Percentiles rank a stretch among this genome's conserved stretches.
Conservation (phyloP, 495 filamentous ascomycete genomes). For the Penicillium turbatum region DNA sequence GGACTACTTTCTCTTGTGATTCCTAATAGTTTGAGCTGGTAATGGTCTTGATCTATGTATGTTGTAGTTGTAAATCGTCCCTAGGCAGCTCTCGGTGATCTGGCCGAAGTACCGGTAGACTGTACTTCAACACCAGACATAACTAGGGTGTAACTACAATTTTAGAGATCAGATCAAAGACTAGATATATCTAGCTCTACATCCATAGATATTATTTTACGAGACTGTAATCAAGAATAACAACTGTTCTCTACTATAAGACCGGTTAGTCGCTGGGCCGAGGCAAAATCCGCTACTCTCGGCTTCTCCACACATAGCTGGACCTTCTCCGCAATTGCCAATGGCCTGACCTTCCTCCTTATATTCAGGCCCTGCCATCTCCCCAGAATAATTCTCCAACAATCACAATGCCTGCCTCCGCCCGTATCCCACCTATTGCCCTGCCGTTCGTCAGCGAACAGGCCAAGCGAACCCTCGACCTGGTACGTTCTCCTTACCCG, state of each 20-base stretch:
- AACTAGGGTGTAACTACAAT: too few relatives aligned
- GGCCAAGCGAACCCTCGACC: slow-evolving; percentile 68
- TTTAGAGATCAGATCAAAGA: too few relatives aligned
- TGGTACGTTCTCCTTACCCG: slow-evolving; percentile 37
- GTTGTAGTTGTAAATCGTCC: too few relatives aligned
- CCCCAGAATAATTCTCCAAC: not conserved
- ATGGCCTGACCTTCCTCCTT: slow-evolving; percentile 14
- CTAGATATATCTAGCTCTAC: too few relatives aligned
- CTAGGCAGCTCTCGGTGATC: slow-evolving; percentile 8
- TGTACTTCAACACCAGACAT: not conserved
- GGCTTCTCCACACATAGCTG: slow-evolving; percentile 25
- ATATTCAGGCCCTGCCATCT: slow-evolving; percentile 15
- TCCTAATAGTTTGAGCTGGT: too few relatives aligned
- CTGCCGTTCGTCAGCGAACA: slow-evolving; percentile 68
- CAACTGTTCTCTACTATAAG: not conserved
- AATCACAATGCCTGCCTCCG: slow-evolving; percentile 53
- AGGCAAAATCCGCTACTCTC: slow-evolving; percentile 26
- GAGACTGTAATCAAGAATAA: too few relatives aligned
- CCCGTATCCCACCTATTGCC: slow-evolving; percentile 64
- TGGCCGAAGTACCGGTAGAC: slow-evolving; percentile 15
- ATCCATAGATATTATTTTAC: too few relatives aligned
- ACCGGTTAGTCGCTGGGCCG: slow-evolving; percentile 16
- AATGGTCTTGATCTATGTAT: not conserved
- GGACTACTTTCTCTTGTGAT: not conserved
- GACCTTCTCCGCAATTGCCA: slow-evolving; percentile 25